A percentile compares a stretch with the other conserved stretches of the same genome.
These are phyloP conservation scores for Eimeria acervulina DNA, from an alignment of 169 alveolate genomes.

Conservation along the genomic window DNA sequence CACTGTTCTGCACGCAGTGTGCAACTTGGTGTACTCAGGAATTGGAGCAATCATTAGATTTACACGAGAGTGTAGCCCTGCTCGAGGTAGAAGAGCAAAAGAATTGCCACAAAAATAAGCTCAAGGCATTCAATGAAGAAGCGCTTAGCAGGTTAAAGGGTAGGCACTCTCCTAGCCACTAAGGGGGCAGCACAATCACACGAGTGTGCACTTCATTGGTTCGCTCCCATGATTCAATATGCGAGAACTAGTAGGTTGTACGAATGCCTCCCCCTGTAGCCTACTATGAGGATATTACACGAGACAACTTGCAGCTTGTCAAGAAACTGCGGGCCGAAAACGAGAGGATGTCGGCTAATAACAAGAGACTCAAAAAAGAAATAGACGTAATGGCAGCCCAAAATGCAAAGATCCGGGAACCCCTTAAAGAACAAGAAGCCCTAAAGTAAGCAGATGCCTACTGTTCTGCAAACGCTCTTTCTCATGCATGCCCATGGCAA, in stretches of 20 bases:
- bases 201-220: neutral
- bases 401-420: constrained; percentile 82
- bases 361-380: constrained; percentile 83
- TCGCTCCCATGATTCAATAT: neutral
- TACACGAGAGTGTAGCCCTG: constrained; percentile 92
- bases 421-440: constrained; percentile 81
- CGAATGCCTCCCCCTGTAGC: constrained; percentile 64
- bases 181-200: neutral
- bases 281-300: constrained; percentile 94
- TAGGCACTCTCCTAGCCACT: neutral
- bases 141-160: constrained; percentile 53
- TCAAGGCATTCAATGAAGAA: constrained; percentile 85
- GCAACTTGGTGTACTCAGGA: constrained; percentile 74
- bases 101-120: constrained; percentile 90
- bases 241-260: neutral
- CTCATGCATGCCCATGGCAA: neutral
- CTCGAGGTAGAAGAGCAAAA: constrained; percentile 96
- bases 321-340: constrained; percentile 89
- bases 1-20: neutral
- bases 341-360: constrained; percentile 80
- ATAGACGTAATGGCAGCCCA: constrained; percentile 77
- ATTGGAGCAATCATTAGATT: constrained; percentile 90
- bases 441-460: constrained; percentile 18
- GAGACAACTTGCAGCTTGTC: constrained; percentile 93
- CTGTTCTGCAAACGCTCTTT: neutral